These are phyloP conservation scores for Exophiala xenobiotica DNA, from an alignment of 2,329 filamentous ascomycete species.

Conservation along the genomic window DNA sequence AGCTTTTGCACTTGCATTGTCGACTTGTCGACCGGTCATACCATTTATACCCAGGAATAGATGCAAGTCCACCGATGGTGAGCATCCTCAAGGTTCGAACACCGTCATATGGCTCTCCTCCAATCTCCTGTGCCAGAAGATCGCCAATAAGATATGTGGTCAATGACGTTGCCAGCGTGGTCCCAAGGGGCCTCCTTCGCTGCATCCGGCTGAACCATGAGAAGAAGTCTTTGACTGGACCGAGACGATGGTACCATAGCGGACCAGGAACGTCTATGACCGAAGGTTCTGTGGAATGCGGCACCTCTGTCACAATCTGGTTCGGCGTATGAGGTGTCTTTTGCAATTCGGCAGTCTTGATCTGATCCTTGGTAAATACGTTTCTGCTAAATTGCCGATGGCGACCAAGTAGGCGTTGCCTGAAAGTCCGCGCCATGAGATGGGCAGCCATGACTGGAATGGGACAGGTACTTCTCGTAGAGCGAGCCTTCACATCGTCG, in stretches of 20 bases:
- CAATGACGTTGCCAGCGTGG: conserved; percentile 72
- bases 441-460: conserved; percentile 1
- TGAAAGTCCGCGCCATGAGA: not conserved
- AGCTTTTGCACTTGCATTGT: not conserved
- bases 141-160: conserved; percentile 67
- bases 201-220: conserved; percentile 55
- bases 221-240: conserved; percentile 25
- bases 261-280: conserved; percentile 24
- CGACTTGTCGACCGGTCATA: conserved; percentile 44
- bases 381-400: conserved; percentile 16
- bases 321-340: conserved; percentile 27
- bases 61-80: conserved; percentile 68
- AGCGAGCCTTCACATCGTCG: not conserved
- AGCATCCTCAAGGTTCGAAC: conserved; percentile 68
- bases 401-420: conserved; percentile 1
- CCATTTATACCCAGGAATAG: conserved; percentile 80
- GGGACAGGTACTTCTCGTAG: not conserved
- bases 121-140: conserved; percentile 29
- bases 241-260: conserved; percentile 26
- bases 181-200: conserved; percentile 69
- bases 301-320: conserved; percentile 24
- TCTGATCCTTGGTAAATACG: conserved; percentile 23
- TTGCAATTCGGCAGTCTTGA: conserved; percentile 26
- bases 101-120: conserved; percentile 60
- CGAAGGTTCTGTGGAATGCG: conserved; percentile 21